These are phyloP conservation scores for Plasmopara viticola DNA, from an alignment of 352 stramenopile genomes.

Conservation along the genomic window DNA sequence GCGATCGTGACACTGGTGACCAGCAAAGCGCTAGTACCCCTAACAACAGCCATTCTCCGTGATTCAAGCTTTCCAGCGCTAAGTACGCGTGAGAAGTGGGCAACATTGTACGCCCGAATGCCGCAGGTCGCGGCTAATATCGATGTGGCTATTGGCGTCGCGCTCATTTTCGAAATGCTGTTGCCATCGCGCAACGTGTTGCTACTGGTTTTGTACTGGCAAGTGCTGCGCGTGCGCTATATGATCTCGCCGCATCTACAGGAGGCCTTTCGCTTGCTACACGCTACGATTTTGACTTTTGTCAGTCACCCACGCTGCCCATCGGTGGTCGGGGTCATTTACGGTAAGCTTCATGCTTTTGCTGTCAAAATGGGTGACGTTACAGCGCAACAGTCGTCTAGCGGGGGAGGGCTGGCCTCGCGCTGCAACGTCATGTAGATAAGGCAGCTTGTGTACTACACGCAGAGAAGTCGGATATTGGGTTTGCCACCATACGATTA, in stretches of 20 bases:
- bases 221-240: slow-evolving; percentile 87
- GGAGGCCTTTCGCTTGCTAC: slow-evolving; percentile 70
- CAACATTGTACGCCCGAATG: slow-evolving; percentile 74
- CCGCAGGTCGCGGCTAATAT: slow-evolving; percentile 71
- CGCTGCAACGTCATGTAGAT: slow-evolving; percentile 74
- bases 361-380: slow-evolving; percentile 62
- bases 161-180: slow-evolving; percentile 78
- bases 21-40: slow-evolving; percentile 44
- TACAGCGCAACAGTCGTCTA: slow-evolving; percentile 33
- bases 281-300: slow-evolving; percentile 50
- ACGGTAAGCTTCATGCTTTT: slow-evolving; percentile 69
- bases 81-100: slow-evolving; percentile 62
- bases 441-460: too few species aligned
- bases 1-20: slow-evolving; percentile 39
- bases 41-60: slow-evolving; percentile 53
- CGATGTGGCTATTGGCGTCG: slow-evolving; percentile 77
- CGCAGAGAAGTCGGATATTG: too few species aligned
- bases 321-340: slow-evolving; percentile 38
- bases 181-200: slow-evolving; percentile 81
- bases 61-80: slow-evolving; percentile 54
- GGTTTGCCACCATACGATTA: too few species aligned
- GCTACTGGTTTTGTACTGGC: slow-evolving; percentile 85
- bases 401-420: slow-evolving; percentile 29
- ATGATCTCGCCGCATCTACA: slow-evolving; percentile 87
- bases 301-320: slow-evolving; percentile 69